Evolutionary conservation across 148 eudicot genomes (phyloP).

Genomic region (Chenopodium berlandieri): DNA sequence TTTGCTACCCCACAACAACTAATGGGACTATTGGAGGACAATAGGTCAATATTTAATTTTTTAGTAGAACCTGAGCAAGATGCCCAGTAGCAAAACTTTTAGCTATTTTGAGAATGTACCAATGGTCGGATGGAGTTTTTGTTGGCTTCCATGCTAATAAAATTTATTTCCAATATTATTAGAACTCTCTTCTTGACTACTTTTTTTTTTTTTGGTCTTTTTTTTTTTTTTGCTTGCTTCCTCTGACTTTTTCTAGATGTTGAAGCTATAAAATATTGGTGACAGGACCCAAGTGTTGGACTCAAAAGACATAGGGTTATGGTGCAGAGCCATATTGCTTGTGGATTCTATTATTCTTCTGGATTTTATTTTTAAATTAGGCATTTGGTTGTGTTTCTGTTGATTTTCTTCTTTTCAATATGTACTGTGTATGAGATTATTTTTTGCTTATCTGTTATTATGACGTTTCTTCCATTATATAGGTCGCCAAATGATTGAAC

Average conservation of each 20-base stretch:
- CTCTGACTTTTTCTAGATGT: background rate
- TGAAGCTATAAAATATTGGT: background rate
- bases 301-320: background rate
- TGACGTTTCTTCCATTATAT: constrained; percentile 23
- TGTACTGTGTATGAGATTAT: background rate
- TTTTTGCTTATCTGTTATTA: constrained; percentile 15
- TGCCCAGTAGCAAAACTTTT: background rate
- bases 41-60: background rate
- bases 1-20: background rate
- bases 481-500: constrained; percentile 99
- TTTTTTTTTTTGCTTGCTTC: background rate
- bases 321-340: background rate
- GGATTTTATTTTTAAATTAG: background rate
- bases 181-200: background rate
- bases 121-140: background rate
- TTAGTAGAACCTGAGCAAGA: background rate
- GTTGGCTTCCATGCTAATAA: background rate
- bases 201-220: background rate
- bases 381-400: background rate
- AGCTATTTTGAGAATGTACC: too few species aligned
- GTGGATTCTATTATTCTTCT: background rate
- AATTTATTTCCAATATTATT: background rate
- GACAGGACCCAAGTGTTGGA: background rate
- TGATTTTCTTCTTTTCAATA: background rate
- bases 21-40: background rate